A percentile compares a stretch with the other conserved stretches of the same genome.
Evolutionary conservation across 2,329 filamentous ascomycete species (phyloP).

Genomic region (Metarhizium brunneum): DNA sequence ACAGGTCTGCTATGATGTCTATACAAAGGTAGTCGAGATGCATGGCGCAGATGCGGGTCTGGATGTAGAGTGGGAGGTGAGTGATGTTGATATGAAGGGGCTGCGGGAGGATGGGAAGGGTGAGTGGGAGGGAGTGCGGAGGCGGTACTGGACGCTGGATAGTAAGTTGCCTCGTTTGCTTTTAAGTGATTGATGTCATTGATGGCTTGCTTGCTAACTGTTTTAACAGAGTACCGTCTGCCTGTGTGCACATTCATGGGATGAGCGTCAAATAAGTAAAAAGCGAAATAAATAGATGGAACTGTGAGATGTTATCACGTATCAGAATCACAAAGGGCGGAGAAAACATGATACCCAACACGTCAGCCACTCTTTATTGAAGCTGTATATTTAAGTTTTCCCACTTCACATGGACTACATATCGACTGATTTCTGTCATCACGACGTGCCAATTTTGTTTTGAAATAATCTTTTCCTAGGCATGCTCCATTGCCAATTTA

Average conservation of each 20-base stretch:
- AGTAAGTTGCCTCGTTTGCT: conserved; percentile 26
- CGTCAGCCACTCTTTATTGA: not conserved
- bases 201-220: not conserved
- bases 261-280: conserved; percentile 22
- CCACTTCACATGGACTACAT: not conserved
- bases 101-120: conserved; percentile 58
- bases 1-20: conserved; percentile 91
- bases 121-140: conserved; percentile 81
- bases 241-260: conserved; percentile 68
- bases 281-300: not conserved
- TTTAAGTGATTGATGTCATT: conserved; percentile 1
- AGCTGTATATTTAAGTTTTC: not conserved
- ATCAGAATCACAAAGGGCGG: not conserved
- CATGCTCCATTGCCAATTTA: conserved; percentile 6
- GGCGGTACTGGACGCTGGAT: conserved; percentile 83
- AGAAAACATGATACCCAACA: not conserved
- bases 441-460: conserved; percentile 1
- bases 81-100: conserved; percentile 58
- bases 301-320: not conserved
- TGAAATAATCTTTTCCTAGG: not conserved
- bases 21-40: conserved; percentile 84
- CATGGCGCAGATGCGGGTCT: conserved; percentile 83
- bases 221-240: conserved; percentile 52
- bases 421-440: not conserved
- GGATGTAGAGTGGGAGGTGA: conserved; percentile 77